Evolutionary conservation across 2,329 filamentous ascomycete species (phyloP).

Genomic region (Cladobotryum mycophilum): DNA sequence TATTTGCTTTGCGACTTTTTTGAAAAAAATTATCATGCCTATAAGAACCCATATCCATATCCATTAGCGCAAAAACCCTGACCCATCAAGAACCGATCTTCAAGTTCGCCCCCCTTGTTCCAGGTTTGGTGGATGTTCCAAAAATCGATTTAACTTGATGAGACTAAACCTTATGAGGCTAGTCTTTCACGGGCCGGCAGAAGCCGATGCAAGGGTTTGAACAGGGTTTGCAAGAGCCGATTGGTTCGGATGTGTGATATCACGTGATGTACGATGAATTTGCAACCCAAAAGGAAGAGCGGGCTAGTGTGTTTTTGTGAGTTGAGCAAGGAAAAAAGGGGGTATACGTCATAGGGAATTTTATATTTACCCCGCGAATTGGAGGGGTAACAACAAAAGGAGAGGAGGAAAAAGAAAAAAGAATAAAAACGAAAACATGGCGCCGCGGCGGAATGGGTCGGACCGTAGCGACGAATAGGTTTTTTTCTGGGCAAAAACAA

Average conservation of each 20-base stretch:
- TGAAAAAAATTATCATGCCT: too few species aligned
- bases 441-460: too few species aligned
- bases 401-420: not conserved
- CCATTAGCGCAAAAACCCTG: not conserved
- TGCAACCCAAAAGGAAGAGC: not conserved
- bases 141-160: conserved; percentile 7
- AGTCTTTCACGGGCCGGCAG: conserved; percentile 10
- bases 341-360: conserved; percentile 1
- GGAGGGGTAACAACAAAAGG: conserved; percentile 3
- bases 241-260: conserved; percentile 1
- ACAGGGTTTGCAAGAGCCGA: conserved; percentile 8
- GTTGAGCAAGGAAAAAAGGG: not conserved
- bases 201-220: conserved; percentile 7
- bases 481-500: too few species aligned
- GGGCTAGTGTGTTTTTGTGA: not conserved
- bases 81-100: not conserved
- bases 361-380: conserved; percentile 7
- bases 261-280: conserved; percentile 8
- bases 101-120: not conserved
- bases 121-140: not conserved
- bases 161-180: not conserved
- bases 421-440: too few species aligned
- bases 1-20: not conserved
- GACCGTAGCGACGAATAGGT: too few species aligned
- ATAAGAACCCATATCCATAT: not conserved